These are phyloP conservation scores for Arthrobotrys megalospora DNA, from an alignment of 2,329 filamentous ascomycete genomes.

Conservation along the genomic window DNA sequence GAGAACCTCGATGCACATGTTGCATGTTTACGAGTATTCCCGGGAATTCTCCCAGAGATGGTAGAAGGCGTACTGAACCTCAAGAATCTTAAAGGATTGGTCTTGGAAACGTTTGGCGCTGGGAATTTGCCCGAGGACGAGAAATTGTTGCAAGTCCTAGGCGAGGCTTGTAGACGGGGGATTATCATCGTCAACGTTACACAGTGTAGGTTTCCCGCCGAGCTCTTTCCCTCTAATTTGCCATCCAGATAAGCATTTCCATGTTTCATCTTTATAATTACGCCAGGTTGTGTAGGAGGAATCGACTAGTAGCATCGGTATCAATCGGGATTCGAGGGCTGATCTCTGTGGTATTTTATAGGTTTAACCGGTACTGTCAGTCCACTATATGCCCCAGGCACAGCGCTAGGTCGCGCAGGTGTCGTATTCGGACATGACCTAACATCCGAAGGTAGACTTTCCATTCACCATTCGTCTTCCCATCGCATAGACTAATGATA, in stretches of 20 bases:
- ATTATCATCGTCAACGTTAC: conserved; percentile 92
- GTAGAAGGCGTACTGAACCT: conserved; percentile 84
- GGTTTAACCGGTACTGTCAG: conserved; percentile 79
- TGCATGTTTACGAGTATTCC: conserved; percentile 89
- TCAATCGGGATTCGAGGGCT: conserved; percentile 1
- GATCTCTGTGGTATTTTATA: conserved; percentile 60
- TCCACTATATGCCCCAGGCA: conserved; percentile 82
- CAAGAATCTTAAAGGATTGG: conserved; percentile 82
- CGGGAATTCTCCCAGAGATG: conserved; percentile 94
- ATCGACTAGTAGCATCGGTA: neutral
- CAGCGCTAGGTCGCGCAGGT: conserved; percentile 83
- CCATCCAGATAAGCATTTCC: conserved; percentile 21
- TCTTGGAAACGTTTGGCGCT: conserved; percentile 93
- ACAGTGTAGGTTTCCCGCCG: conserved; percentile 76
- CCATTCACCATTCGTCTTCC: neutral
- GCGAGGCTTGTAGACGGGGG: conserved; percentile 82
- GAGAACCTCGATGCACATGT: conserved; percentile 87
- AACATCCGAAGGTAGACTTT: conserved; percentile 77
- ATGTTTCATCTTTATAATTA: conserved; percentile 66
- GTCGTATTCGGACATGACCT: conserved; percentile 91
- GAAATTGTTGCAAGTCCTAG: conserved; percentile 82
- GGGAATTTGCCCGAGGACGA: conserved; percentile 91
- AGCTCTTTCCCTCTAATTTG: conserved; percentile 66
- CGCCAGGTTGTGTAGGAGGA: neutral
- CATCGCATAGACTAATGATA: conserved; percentile 1